A percentile compares a stretch with the other conserved stretches of the same genome.
phyloP scores from a whole-genome alignment of 2,329 filamentous ascomycete species.

The Incumbomyces lentus region DNA sequence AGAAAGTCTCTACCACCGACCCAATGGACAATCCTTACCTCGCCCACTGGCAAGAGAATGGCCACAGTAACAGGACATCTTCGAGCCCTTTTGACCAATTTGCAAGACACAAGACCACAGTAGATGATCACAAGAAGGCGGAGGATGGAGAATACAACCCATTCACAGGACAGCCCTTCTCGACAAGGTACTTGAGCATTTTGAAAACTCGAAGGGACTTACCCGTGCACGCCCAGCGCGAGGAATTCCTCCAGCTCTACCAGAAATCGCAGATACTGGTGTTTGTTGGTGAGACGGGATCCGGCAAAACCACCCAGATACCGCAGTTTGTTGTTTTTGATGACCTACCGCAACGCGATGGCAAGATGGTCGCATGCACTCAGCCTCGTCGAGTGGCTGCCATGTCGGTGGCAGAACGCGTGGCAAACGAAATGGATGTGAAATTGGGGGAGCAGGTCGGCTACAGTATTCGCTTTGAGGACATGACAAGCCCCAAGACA shows the following conservation, averaged over 20 bases:
- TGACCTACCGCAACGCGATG: conserved; percentile 74
- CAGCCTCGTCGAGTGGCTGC: conserved; percentile 95
- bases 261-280: conserved; percentile 92
- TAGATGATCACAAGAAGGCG: conserved; percentile 57
- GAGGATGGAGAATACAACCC: conserved; percentile 78
- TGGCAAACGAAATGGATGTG: conserved; percentile 93
- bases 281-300: conserved; percentile 98
- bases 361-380: conserved; percentile 92
- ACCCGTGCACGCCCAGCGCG: conserved; percentile 82
- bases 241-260: conserved; percentile 89
- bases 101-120: conserved; percentile 69
- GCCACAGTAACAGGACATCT: conserved; percentile 26
- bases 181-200: conserved; percentile 80
- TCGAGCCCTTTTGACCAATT: conserved; percentile 53
- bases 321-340: conserved; percentile 97
- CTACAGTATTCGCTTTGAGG: conserved; percentile 98
- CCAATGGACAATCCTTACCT: conserved; percentile 73
- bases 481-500: conserved; percentile 78
- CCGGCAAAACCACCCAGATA: conserved; percentile 97
- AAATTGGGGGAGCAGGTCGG: conserved; percentile 87
- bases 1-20: conserved; percentile 43
- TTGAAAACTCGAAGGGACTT: conserved; percentile 72
- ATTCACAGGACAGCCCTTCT: conserved; percentile 69
- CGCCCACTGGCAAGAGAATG: conserved; percentile 65
- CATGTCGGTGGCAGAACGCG: conserved; percentile 97